phyloP scores from a whole-genome alignment of 164 flowering plant genomes.

The Vitis amurensis region DNA sequence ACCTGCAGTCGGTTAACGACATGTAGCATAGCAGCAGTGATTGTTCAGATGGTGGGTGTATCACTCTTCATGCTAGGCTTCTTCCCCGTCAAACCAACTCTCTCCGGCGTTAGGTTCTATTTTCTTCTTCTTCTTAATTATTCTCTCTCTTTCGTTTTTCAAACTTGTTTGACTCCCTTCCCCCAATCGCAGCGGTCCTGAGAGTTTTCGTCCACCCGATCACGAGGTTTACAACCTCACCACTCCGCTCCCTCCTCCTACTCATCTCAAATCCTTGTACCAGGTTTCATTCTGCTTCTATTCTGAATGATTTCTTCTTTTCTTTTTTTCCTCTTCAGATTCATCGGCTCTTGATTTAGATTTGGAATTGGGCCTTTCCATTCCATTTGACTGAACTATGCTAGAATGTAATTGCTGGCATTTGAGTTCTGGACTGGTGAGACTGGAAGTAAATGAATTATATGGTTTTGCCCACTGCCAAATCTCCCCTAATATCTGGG shows the following conservation, averaged over 20 bases:
- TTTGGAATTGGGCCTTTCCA: too few relatives aligned
- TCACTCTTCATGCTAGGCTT: slow-evolving; percentile 74
- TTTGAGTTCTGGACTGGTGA: too few relatives aligned
- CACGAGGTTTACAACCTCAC: slow-evolving; percentile 21
- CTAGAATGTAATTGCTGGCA: too few relatives aligned
- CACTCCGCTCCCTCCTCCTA: slow-evolving; percentile 25
- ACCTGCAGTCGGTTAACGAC: slow-evolving; percentile 49
- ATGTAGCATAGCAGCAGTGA: slow-evolving; percentile 46
- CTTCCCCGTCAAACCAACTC: slow-evolving; percentile 87
- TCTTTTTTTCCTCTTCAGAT: background rate
- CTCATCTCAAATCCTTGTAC: slow-evolving; percentile 55
- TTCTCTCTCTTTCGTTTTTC: background rate
- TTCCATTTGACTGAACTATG: too few relatives aligned
- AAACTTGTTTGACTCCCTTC: background rate
- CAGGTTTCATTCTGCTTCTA: slow-evolving; percentile 31
- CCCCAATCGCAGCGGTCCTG: slow-evolving; percentile 60
- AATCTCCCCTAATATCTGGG: too few relatives aligned
- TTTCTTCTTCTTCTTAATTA: background rate
- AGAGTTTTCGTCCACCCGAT: slow-evolving; percentile 62
- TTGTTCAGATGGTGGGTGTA: slow-evolving; percentile 65
- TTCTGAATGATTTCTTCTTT: background rate
- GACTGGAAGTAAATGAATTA: too few relatives aligned
- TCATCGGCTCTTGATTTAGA: background rate
- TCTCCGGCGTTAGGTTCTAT: slow-evolving; percentile 76
- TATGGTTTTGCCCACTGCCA: too few relatives aligned